A percentile compares a stretch with the other conserved stretches of the same genome.
Evolutionary conservation across 2,329 filamentous ascomycete species (phyloP).

Genomic region (Colletotrichum australisinense): DNA sequence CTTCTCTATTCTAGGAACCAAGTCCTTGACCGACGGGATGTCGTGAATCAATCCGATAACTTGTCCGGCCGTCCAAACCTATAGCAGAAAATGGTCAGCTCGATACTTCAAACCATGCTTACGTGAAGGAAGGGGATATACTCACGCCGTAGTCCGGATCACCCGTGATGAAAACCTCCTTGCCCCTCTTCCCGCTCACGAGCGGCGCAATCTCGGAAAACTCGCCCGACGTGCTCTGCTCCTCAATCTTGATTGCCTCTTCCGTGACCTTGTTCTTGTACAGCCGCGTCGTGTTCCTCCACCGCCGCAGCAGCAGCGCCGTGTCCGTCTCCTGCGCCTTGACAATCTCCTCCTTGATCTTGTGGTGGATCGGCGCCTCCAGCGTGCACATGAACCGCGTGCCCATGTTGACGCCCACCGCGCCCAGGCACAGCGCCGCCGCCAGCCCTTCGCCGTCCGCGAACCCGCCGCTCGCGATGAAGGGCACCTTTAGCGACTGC

Average conservation of each 20-base stretch:
- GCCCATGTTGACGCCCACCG: slow-evolving; percentile 98
- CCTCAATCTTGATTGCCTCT: slow-evolving; percentile 85
- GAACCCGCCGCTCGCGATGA: slow-evolving; percentile 96
- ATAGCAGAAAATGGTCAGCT: slow-evolving; percentile 19
- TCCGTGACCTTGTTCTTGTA: slow-evolving; percentile 91
- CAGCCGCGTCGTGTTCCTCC: slow-evolving; percentile 91
- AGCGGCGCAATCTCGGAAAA: slow-evolving; percentile 89
- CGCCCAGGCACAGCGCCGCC: slow-evolving; percentile 88
- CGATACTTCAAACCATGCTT: slow-evolving; percentile 4
- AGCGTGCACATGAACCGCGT: slow-evolving; percentile 97
- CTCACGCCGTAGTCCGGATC: slow-evolving; percentile 90
- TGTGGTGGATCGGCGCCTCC: slow-evolving; percentile 90
- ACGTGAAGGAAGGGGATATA: slow-evolving; percentile 39
- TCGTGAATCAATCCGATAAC: slow-evolving; percentile 92
- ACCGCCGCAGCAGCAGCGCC: slow-evolving; percentile 85
- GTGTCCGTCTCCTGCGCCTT: slow-evolving; percentile 91
- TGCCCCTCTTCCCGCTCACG: slow-evolving; percentile 90
- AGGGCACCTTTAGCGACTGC: slow-evolving; percentile 86
- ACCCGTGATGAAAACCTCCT: slow-evolving; percentile 91
- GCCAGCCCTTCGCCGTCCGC: slow-evolving; percentile 94
- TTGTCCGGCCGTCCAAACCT: slow-evolving; percentile 98
- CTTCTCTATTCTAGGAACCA: slow-evolving; percentile 79
- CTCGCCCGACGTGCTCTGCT: slow-evolving; percentile 83
- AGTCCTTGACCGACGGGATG: slow-evolving; percentile 78
- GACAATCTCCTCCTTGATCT: slow-evolving; percentile 95